Evolutionary conservation across 352 stramenopile genomes (phyloP).

Genomic region (Globisporangium mamillatum): DNA sequence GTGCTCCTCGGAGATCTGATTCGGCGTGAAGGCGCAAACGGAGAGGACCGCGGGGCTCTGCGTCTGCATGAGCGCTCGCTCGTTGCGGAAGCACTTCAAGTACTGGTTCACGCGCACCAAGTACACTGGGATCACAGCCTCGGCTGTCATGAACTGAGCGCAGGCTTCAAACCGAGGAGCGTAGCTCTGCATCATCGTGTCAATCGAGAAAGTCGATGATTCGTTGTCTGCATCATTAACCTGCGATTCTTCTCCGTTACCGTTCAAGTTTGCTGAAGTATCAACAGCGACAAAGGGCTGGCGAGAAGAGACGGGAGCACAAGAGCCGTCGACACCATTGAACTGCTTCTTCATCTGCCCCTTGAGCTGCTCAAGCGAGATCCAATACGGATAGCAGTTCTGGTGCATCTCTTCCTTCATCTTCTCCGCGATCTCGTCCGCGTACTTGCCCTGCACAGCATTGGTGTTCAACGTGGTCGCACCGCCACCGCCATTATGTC

Average conservation of each 20-base stretch:
- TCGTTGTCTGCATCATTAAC: neutral
- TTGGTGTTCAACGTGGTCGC: slow-evolving; percentile 23
- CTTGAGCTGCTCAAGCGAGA: slow-evolving; percentile 33
- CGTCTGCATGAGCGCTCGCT: slow-evolving; percentile 27
- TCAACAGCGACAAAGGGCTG: neutral
- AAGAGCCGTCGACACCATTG: neutral
- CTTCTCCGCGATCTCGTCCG: slow-evolving; percentile 44
- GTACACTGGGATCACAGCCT: neutral
- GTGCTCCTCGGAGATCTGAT: slow-evolving; percentile 1
- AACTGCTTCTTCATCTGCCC: slow-evolving; percentile 30
- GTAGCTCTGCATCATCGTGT: neutral
- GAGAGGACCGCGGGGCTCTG: neutral
- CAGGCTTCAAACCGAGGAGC: slow-evolving; percentile 3
- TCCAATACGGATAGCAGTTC: slow-evolving; percentile 47
- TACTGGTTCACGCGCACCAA: slow-evolving; percentile 17
- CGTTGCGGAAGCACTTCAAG: slow-evolving; percentile 34
- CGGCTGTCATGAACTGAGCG: slow-evolving; percentile 10
- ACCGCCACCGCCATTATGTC: too few species aligned
- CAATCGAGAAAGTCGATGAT: neutral
- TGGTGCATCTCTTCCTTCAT: slow-evolving; percentile 42
- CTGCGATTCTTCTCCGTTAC: neutral
- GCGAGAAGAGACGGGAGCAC: neutral
- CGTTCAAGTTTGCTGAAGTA: neutral
- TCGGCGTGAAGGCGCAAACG: slow-evolving; percentile 27
- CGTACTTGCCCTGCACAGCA: slow-evolving; percentile 37